A percentile compares a stretch with the other conserved stretches of the same genome.
phyloP scores from a whole-genome alignment of 176 grass and related monocot species.

The Pontederia crassipes region DNA sequence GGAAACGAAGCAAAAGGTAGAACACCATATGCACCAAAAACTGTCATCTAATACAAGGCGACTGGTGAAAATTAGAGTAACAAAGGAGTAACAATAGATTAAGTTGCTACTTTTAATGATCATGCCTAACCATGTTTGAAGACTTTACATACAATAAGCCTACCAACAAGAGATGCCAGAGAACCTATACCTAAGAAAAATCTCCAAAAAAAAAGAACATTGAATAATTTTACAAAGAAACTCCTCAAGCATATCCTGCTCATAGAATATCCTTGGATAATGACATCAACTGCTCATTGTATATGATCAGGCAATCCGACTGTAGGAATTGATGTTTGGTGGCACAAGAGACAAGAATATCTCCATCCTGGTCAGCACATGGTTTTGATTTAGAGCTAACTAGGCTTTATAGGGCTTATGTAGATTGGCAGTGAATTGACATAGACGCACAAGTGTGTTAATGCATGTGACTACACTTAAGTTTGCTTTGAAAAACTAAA shows the following conservation, averaged over 20 bases:
- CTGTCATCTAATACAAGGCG: no score
- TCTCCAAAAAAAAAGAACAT: not conserved
- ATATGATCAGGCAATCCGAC: constrained; percentile 34
- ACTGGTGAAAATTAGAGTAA: no score
- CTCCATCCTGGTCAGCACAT: constrained; percentile 46
- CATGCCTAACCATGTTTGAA: no score
- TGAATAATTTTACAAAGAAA: not conserved
- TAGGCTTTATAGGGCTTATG: not conserved
- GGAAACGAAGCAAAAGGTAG: no score
- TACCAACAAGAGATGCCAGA: not conserved
- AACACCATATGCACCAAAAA: no score
- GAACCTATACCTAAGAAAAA: not conserved
- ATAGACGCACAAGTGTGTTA: not conserved
- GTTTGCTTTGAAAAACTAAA: no score
- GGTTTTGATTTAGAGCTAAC: not conserved
- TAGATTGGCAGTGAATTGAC: not conserved
- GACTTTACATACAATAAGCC: no score
- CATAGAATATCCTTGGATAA: constrained; percentile 45
- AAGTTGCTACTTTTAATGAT: no score
- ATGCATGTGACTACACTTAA: not conserved
- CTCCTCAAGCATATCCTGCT: constrained; percentile 27
- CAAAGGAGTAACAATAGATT: no score
- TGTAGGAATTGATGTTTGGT: constrained; percentile 58
- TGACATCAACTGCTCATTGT: constrained; percentile 25
- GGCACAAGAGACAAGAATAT: constrained; percentile 57